Percentiles rank a stretch among this genome's conserved stretches.
Evolutionary conservation across 192 early-diverging fungal species (phyloP).

Genomic region (Coemansia javaensis): DNA sequence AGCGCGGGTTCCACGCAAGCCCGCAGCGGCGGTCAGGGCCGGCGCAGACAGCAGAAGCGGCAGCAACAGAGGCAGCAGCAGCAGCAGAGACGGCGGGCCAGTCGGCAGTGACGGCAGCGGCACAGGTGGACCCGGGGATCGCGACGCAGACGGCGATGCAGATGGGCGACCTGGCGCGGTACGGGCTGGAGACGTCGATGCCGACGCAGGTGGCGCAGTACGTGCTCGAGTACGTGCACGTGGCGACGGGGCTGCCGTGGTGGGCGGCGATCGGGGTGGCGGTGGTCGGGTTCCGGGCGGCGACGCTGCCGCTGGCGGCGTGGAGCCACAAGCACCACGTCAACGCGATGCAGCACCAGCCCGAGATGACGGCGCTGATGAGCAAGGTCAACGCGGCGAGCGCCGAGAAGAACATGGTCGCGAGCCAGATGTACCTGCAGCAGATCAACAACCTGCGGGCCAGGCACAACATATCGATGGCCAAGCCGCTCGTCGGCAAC

Average conservation of each 20-base stretch:
- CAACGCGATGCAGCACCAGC: slow-evolving; percentile 67
- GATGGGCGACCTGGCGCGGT: slow-evolving; percentile 78
- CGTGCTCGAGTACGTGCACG: slow-evolving; percentile 72
- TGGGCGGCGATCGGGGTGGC: slow-evolving; percentile 78
- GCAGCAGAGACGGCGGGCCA: neutral
- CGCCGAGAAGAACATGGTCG: slow-evolving; percentile 53
- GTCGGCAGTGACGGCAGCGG: neutral
- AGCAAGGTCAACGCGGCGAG: slow-evolving; percentile 61
- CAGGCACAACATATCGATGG: slow-evolving; percentile 59
- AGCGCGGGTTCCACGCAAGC: slow-evolving; percentile 14
- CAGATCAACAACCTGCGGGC: slow-evolving; percentile 62
- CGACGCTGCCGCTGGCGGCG: slow-evolving; percentile 68
- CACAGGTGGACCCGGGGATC: slow-evolving; percentile 3
- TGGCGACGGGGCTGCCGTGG: slow-evolving; percentile 86
- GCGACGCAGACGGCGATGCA: slow-evolving; percentile 50
- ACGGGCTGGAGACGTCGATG: slow-evolving; percentile 70
- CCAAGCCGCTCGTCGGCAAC: slow-evolving; percentile 58
- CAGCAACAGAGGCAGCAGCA: neutral
- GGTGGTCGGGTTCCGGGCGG: slow-evolving; percentile 64
- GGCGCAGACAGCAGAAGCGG: slow-evolving; percentile 2
- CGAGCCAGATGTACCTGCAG: slow-evolving; percentile 46
- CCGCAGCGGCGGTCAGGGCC: too few species aligned
- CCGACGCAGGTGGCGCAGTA: slow-evolving; percentile 71
- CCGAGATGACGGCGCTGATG: slow-evolving; percentile 61
- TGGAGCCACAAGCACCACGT: slow-evolving; percentile 67